phyloP scores from a whole-genome alignment of 2,329 filamentous ascomycete genomes.

The Fusarium sp. region DNA sequence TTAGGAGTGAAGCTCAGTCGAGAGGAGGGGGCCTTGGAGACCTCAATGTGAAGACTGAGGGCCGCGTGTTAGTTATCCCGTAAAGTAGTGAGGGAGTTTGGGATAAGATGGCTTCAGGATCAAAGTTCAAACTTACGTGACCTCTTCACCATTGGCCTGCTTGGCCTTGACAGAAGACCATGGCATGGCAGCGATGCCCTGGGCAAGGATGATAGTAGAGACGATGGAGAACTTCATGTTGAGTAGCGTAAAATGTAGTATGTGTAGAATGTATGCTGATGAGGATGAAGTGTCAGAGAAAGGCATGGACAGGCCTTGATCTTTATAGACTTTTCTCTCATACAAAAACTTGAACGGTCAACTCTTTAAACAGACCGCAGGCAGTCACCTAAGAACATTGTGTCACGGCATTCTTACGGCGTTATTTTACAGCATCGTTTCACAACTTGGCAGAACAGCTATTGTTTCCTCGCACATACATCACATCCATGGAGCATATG shows the following conservation, averaged over 20 bases:
- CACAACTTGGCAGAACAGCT: too few relatives aligned
- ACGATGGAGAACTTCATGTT: slow-evolving; percentile 18
- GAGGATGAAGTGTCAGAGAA: not conserved
- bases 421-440: too few relatives aligned
- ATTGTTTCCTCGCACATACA: not conserved
- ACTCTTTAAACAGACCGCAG: too few relatives aligned
- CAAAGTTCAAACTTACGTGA: slow-evolving; percentile 11
- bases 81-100: not conserved
- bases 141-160: slow-evolving; percentile 1
- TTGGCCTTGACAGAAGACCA: not conserved
- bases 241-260: not conserved
- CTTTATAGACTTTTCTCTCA: not conserved
- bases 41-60: slow-evolving; percentile 17
- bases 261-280: not conserved
- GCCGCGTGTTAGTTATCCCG: not conserved
- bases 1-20: not conserved
- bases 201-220: not conserved
- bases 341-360: too few relatives aligned
- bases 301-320: not conserved
- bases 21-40: not conserved
- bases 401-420: too few relatives aligned
- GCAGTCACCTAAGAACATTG: too few relatives aligned
- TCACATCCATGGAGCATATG: accelerated
- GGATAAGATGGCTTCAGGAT: not conserved
- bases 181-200: slow-evolving; percentile 25